Conservation (phyloP, 106 monocot species). For the Gastrodia elata region DNA sequence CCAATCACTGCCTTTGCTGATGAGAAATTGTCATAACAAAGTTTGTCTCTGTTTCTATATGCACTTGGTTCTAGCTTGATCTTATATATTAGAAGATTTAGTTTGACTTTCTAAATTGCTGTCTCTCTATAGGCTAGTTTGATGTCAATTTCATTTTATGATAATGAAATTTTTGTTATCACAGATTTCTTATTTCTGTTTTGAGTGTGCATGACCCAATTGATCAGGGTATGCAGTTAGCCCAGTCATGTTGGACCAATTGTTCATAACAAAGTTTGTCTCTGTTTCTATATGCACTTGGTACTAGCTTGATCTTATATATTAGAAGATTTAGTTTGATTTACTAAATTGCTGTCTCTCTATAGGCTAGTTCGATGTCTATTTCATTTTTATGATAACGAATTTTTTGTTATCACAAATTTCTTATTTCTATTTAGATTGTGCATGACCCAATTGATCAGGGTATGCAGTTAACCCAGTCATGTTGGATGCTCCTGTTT, state of each 20-base stretch:
- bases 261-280: no score
- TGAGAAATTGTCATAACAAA: not conserved
- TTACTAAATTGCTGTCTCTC: not conserved
- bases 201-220: not conserved
- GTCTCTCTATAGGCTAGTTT: not conserved
- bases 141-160: not conserved
- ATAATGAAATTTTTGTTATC: not conserved
- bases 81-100: not conserved
- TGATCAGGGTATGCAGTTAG: constrained; percentile 27
- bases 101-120: not conserved
- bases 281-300: not conserved
- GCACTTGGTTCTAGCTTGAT: not conserved
- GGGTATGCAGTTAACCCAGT: constrained; percentile 40
- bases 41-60: not conserved
- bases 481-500: constrained; percentile 97
- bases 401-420: not conserved
- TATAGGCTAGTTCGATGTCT: not conserved
- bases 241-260: constrained; percentile 83
- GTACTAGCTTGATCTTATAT: not conserved
- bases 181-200: not conserved
- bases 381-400: not conserved
- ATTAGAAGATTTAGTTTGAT: not conserved
- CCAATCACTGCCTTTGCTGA: not conserved
- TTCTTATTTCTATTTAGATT: not conserved
- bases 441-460: constrained; percentile 8